Evolutionary conservation across 2,329 filamentous ascomycete genomes (phyloP), one percentile per base, ranked within the genome.

Genomic region (Talaromyces pinophilus): DNA sequence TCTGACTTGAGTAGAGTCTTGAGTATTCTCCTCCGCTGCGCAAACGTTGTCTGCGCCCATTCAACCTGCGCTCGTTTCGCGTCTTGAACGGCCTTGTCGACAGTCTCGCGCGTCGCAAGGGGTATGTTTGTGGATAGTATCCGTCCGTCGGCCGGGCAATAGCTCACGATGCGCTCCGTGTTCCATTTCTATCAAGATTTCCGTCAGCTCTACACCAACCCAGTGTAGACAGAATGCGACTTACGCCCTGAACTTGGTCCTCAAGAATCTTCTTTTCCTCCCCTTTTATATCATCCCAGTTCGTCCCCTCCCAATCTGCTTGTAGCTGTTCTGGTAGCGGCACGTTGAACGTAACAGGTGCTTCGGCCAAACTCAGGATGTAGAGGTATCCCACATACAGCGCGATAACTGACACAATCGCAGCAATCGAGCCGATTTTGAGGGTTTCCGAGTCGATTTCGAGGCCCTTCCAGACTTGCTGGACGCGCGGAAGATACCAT

Each of bases 121-220:
- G 91, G 92, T 67, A 79, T 80, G 13, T 68, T 64, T 40, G 74
- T 74, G 13, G 92, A 93, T 30, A 99, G 87, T 67, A 92, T 86
- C 73, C 91, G 86, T 69, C 95, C 95, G 28, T 93, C 97, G 1
- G 94, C 94, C 1, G 95, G 95, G 52, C 90, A 91, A 77, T 81
- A 81, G 71, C 79, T 80, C 71, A 80, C 76, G 42, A 81, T 78
- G 61, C 80, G 71, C 22, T 77, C 70, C 19, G 77, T 70, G 54
- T 74, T 77, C 75, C 77, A 81, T 76, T 75, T 74, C 77, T 80
- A 69, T 61, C n/a, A 10, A 40, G 4, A 33, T 17, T 17, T 44
- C 15, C 33, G n/a, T 68, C 59, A 68, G 67, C 40, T 40, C n/a
- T 17, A 35, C 8, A 6, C 19, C 50, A 52, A 19, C 15, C 25